Percentiles rank a stretch among this genome's conserved stretches.
These are phyloP conservation scores for Juncus inflexus DNA, from an alignment of 176 grass and related monocot species.

Conservation along the genomic window DNA sequence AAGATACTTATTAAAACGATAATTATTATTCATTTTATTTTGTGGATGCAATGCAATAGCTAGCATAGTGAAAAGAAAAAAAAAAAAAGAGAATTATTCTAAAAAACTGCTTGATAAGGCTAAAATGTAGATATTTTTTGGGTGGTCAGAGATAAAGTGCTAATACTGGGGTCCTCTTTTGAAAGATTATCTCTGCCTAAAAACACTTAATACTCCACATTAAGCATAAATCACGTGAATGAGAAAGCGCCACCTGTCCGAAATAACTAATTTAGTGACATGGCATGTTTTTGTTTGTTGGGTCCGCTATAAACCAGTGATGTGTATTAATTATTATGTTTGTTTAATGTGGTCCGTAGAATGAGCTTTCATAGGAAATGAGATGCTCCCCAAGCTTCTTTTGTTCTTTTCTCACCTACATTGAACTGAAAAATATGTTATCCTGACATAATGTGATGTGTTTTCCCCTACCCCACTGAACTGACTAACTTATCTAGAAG, in stretches of 20 bases:
- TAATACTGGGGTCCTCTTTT: background rate
- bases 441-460: slow-evolving; percentile 11
- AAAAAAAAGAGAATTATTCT: background rate
- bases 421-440: background rate
- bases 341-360: slow-evolving; percentile 25
- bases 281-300: no score
- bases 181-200: slow-evolving; percentile 17
- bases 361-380: slow-evolving; percentile 13
- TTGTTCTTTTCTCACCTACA: slow-evolving; percentile 24
- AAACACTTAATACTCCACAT: no score
- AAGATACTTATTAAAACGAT: no score
- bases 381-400: slow-evolving; percentile 23
- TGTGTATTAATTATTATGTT: background rate
- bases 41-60: background rate
- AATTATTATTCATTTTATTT: no score
- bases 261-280: no score
- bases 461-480: slow-evolving; percentile 7
- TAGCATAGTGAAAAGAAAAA: background rate
- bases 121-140: slow-evolving; percentile 28
- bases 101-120: slow-evolving; percentile 1
- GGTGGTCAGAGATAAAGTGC: slow-evolving; percentile 27
- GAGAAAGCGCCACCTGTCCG: no score
- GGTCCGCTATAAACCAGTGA: background rate
- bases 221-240: no score
- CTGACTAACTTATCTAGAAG: slow-evolving; percentile 15